Conservation (phyloP, 805 yeast species). For the Cyberlindnera xishuangbannaensis region DNA sequence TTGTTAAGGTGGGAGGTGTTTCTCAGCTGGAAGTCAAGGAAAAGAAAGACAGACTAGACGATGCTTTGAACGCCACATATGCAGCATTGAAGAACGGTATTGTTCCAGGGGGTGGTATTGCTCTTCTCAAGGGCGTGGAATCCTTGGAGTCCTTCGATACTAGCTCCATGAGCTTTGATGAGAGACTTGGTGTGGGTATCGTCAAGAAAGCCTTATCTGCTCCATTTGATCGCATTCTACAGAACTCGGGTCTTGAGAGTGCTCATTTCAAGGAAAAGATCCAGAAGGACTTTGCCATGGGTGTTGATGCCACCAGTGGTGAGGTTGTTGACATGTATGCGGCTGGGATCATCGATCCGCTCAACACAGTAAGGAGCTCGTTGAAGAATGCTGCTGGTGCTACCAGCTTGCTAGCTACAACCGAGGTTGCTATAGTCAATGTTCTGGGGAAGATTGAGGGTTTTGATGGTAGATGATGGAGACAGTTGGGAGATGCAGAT, state of each 20-base stretch:
- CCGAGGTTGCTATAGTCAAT: conserved; percentile 97
- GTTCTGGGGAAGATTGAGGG: conserved; percentile 43
- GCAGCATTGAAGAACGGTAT: conserved; percentile 99
- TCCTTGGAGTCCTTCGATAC: conserved; percentile 53
- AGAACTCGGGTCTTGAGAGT: conserved; percentile 96
- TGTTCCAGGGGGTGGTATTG: conserved; percentile 99
- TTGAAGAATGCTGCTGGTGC: conserved; percentile 96
- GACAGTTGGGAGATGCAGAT: too few relatives aligned
- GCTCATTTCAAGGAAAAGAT: conserved; percentile 48
- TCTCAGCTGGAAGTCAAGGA: conserved; percentile 98
- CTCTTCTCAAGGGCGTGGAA: conserved; percentile 85
- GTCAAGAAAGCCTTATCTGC: conserved; percentile 88
- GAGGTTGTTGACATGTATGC: conserved; percentile 94
- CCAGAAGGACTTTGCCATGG: conserved; percentile 65
- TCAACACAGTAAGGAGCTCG: conserved; percentile 95
- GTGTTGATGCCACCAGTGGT: conserved; percentile 90
- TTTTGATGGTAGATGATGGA: conserved; percentile 11
- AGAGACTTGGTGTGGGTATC: conserved; percentile 90
- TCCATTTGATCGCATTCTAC: conserved; percentile 94
- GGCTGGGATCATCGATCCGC: conserved; percentile 97
- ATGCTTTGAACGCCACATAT: conserved; percentile 96
- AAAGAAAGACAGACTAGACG: conserved; percentile 98
- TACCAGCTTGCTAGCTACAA: conserved; percentile 93
- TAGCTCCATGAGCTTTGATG: conserved; percentile 62
- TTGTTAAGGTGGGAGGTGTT: conserved; percentile 93